Evolutionary conservation across 306 rosid species (phyloP).

Genomic region (Dalbergia cultrata): DNA sequence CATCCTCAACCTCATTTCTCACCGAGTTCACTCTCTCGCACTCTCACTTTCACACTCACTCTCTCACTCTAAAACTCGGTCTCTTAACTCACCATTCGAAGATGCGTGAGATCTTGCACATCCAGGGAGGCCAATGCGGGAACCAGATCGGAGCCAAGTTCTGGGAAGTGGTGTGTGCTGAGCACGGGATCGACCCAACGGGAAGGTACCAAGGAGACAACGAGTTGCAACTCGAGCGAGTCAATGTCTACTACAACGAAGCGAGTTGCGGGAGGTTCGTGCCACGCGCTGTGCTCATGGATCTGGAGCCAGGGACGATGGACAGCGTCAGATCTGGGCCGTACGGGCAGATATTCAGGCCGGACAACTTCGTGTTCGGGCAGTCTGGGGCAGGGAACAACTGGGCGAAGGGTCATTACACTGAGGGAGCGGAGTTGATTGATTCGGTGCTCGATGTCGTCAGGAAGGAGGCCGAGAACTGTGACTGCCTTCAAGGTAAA

Average conservation of each 20-base stretch:
- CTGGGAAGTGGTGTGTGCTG: conserved; percentile 79
- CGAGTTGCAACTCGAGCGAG: conserved; percentile 75
- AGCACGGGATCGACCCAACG: conserved; percentile 73
- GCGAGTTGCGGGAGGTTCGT: conserved; percentile 73
- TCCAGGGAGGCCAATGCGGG: conserved; percentile 77
- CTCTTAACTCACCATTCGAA: conserved; percentile 24
- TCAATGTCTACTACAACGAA: conserved; percentile 76
- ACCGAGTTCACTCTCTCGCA: not conserved
- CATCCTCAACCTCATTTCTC: not conserved
- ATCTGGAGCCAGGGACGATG: conserved; percentile 79
- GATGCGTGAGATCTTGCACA: conserved; percentile 76
- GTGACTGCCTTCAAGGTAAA: conserved; percentile 74
- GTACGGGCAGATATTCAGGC: conserved; percentile 75
- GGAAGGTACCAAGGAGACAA: conserved; percentile 67
- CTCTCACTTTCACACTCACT: not conserved
- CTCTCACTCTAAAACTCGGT: conserved; percentile 7
- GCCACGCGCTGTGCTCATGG: conserved; percentile 74
- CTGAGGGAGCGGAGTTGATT: conserved; percentile 78
- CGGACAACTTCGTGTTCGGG: conserved; percentile 72
- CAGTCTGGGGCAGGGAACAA: conserved; percentile 80
- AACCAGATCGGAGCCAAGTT: conserved; percentile 84
- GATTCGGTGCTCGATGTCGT: conserved; percentile 80
- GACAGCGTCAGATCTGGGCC: conserved; percentile 76
- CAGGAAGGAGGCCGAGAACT: conserved; percentile 76
- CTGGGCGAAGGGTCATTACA: conserved; percentile 81